Percentiles rank a stretch among this genome's conserved stretches.
Evolutionary conservation across 2,329 filamentous ascomycete species (phyloP).

Genomic region (Zasmidium cellare): DNA sequence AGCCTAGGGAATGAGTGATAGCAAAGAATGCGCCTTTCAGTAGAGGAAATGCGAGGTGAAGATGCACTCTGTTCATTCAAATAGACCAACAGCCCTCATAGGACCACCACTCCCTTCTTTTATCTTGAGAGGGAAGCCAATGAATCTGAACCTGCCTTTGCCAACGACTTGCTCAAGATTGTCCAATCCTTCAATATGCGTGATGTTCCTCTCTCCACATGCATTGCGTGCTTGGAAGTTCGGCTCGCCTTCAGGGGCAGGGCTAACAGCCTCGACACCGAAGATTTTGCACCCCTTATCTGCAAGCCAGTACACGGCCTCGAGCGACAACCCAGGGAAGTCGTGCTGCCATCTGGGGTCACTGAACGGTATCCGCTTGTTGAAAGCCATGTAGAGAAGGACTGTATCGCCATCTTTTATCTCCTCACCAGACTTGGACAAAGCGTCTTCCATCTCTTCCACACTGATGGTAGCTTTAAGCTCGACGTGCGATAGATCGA

Average conservation of each 20-base stretch:
- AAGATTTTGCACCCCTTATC: constrained; percentile 31
- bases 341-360: constrained; percentile 32
- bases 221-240: constrained; percentile 32
- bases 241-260: constrained; percentile 28
- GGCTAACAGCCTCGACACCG: constrained; percentile 29
- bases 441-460: constrained; percentile 26
- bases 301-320: constrained; percentile 29
- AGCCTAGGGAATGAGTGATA: not conserved
- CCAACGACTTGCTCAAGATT: constrained; percentile 28
- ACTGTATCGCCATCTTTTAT: constrained; percentile 29
- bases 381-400: constrained; percentile 29
- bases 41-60: too few relatives aligned
- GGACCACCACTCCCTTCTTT: constrained; percentile 30
- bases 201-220: constrained; percentile 28
- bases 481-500: constrained; percentile 30
- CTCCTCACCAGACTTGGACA: constrained; percentile 22
- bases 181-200: constrained; percentile 30
- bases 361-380: constrained; percentile 24
- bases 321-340: constrained; percentile 27
- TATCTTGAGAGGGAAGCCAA: constrained; percentile 30
- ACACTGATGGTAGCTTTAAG: constrained; percentile 25
- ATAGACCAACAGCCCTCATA: constrained; percentile 28
- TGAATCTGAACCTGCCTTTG: constrained; percentile 26
- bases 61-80: constrained; percentile 21
- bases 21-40: too few relatives aligned